A percentile compares a stretch with the other conserved stretches of the same genome.
Conservation (phyloP, 2,329 filamentous ascomycete species). For the Claviceps sp. region DNA sequence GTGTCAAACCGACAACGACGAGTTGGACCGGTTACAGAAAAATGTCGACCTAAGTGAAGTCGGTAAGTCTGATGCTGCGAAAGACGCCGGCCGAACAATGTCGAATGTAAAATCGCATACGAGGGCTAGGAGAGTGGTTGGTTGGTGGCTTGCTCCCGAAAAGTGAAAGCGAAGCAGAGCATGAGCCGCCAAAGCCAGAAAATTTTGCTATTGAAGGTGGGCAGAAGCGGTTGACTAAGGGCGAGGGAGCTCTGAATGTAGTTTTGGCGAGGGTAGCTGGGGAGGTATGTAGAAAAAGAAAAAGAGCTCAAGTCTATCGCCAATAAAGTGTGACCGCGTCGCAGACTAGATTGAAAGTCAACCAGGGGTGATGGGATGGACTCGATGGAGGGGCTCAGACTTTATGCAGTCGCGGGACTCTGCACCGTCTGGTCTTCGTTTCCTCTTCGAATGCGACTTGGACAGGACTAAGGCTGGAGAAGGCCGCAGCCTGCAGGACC, state of each 20-base stretch:
- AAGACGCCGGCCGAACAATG: neutral
- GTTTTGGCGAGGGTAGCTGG: neutral
- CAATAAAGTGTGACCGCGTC: neutral
- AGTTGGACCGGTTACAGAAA: neutral
- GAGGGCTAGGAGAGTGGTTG: neutral
- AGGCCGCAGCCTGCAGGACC: neutral
- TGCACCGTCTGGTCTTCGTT: neutral
- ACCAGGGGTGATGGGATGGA: constrained; percentile 8
- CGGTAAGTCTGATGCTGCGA: neutral
- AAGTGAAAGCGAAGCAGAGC: neutral
- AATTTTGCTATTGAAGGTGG: neutral
- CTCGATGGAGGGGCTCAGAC: constrained; percentile 5
- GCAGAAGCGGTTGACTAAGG: neutral
- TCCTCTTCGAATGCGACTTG: neutral
- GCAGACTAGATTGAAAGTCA: neutral
- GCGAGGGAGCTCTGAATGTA: neutral
- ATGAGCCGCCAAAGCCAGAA: neutral
- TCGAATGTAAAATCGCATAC: neutral
- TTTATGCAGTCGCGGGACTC: constrained; percentile 5
- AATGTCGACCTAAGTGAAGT: neutral
- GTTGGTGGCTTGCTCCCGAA: neutral
- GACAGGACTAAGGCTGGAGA: neutral
- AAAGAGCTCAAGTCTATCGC: neutral
- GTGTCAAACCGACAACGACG: neutral
- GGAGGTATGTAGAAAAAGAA: neutral